Conservation (phyloP, 106 monocot species). For the Vanilla planifolia region DNA sequence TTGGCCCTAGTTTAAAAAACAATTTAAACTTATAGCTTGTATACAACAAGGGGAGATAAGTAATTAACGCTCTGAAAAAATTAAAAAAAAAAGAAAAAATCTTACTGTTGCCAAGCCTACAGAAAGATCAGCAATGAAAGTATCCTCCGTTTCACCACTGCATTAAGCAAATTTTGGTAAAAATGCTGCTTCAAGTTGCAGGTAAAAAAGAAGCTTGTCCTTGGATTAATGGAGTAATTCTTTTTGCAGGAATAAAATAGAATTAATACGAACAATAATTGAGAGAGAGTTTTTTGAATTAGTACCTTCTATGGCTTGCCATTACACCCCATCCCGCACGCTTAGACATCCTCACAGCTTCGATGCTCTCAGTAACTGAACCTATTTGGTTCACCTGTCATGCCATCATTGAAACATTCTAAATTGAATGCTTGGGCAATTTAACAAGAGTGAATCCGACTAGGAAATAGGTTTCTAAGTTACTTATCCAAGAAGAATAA, state of each 20-base stretch:
- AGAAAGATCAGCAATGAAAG: conserved; percentile 95
- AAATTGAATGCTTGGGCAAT: no score
- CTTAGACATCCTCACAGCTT: conserved; percentile 96
- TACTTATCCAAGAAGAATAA: neutral
- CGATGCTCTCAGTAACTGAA: conserved; percentile 97
- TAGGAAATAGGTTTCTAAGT: neutral
- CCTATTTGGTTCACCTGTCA: conserved; percentile 96
- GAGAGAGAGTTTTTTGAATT: neutral
- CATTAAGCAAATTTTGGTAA: conserved; percentile 3
- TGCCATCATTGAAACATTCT: neutral
- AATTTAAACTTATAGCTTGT: no score
- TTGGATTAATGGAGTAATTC: no score
- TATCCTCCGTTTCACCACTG: conserved; percentile 99
- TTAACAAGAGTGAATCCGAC: neutral
- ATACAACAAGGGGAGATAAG: neutral
- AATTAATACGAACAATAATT: no score
- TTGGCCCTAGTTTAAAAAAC: conserved; percentile 41
- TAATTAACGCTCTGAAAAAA: neutral
- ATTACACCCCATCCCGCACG: conserved; percentile 98
- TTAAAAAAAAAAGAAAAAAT: neutral
- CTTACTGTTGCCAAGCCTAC: conserved; percentile 88
- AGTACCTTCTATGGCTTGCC: conserved; percentile 93
- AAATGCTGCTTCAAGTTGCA: no score
- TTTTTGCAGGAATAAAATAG: no score
- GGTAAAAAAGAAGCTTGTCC: no score